Conservation (phyloP, 2,329 filamentous ascomycete species). For the Pseudopithomyces maydicus region DNA sequence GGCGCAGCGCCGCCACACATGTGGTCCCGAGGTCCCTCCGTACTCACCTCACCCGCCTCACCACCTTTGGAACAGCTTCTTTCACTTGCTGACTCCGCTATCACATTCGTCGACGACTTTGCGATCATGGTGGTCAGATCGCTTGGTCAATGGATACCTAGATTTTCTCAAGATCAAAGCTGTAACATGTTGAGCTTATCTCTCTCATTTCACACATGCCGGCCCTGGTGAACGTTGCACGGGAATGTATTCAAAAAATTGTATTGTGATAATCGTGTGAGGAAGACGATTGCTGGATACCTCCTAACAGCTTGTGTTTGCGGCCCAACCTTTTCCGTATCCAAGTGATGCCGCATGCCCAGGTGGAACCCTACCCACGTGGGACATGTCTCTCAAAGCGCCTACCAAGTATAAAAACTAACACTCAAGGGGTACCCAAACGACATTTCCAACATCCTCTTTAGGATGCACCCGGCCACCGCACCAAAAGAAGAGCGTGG, state of each 20-base stretch:
- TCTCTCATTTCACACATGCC: no score
- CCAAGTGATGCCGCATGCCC: constrained; percentile 12
- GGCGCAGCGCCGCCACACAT: background rate
- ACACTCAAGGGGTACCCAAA: constrained; percentile 18
- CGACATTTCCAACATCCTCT: constrained; percentile 22
- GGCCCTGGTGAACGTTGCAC: background rate
- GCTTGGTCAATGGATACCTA: background rate
- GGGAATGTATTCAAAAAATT: background rate
- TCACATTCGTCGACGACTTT: no score
- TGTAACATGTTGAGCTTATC: no score
- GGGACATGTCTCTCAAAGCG: background rate
- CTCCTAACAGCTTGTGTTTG: constrained; percentile 4
- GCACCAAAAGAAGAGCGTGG: background rate
- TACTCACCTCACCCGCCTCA: no score
- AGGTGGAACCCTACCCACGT: background rate
- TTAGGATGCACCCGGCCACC: constrained; percentile 2
- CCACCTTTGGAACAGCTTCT: background rate
- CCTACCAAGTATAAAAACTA: constrained; percentile 32
- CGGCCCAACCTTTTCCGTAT: constrained; percentile 16
- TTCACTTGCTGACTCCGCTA: background rate
- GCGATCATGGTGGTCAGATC: no score
- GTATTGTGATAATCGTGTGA: background rate
- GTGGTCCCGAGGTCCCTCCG: background rate
- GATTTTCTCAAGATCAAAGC: background rate
- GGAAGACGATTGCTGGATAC: background rate